Evolutionary conservation across 2,329 filamentous ascomycete genomes (phyloP).

Genomic region (Penicillium sp.): DNA sequence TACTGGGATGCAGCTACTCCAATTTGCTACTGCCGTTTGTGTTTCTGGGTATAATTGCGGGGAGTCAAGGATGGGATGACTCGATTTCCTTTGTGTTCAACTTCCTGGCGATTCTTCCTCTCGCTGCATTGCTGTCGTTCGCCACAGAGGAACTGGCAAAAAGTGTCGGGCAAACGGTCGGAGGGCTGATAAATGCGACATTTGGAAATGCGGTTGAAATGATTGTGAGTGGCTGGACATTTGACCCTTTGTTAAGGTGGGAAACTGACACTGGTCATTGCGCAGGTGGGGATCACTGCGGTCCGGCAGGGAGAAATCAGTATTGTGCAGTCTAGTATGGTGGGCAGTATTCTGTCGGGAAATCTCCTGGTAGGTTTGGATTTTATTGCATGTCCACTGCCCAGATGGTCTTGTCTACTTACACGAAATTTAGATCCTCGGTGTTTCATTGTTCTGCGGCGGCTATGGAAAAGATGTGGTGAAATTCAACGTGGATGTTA

Average conservation of each 20-base stretch:
- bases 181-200: conserved; percentile 58
- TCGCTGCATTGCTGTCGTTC: conserved; percentile 57
- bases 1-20: conserved; percentile 73
- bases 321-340: conserved; percentile 83
- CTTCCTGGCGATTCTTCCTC: conserved; percentile 66
- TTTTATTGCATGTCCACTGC: neutral
- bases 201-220: conserved; percentile 61
- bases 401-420: neutral
- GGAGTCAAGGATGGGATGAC: conserved; percentile 58
- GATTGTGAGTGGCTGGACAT: conserved; percentile 57
- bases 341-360: conserved; percentile 84
- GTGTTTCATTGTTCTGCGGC: conserved; percentile 81
- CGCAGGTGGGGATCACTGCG: conserved; percentile 62
- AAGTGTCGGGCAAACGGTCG: conserved; percentile 56
- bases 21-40: conserved; percentile 74
- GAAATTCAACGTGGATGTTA: conserved; percentile 81
- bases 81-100: conserved; percentile 76
- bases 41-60: conserved; percentile 70
- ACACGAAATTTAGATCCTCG: conserved; percentile 57
- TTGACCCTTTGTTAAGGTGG: neutral
- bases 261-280: conserved; percentile 2
- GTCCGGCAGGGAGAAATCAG: conserved; percentile 67
- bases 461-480: conserved; percentile 71
- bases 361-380: conserved; percentile 57
- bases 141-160: conserved; percentile 58